phyloP scores from a whole-genome alignment of 139 green algal genomes.

The Picochlorum sp. region DNA sequence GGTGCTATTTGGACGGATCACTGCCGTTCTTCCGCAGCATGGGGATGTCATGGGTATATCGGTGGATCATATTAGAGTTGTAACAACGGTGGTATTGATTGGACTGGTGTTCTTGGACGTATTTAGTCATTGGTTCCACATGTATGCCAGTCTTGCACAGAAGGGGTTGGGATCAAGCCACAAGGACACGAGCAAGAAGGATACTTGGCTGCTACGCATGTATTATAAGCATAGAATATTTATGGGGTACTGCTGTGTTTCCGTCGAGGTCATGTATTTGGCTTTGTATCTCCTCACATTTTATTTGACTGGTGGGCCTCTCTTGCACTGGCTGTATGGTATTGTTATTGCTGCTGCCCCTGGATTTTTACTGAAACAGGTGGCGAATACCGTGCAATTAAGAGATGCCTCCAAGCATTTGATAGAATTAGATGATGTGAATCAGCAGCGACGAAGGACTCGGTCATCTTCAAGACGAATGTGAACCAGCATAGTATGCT shows the following conservation, averaged over 20 bases:
- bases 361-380: constrained; percentile 59
- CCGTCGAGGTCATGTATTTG: constrained; percentile 54
- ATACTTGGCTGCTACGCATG: constrained; percentile 63
- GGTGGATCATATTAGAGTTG: background rate
- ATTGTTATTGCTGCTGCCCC: constrained; percentile 40
- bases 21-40: too few relatives aligned
- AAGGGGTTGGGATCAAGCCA: constrained; percentile 34
- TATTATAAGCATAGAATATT: constrained; percentile 91
- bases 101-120: constrained; percentile 85
- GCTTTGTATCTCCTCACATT: constrained; percentile 27
- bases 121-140: constrained; percentile 89
- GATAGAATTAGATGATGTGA: constrained; percentile 20
- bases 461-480: background rate
- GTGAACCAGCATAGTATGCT: background rate
- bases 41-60: too few relatives aligned
- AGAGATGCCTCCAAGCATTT: constrained; percentile 34
- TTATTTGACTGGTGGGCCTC: too few relatives aligned
- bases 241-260: constrained; percentile 94
- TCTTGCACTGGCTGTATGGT: background rate
- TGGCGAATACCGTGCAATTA: constrained; percentile 71
- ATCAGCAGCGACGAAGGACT: too few relatives aligned
- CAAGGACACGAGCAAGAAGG: constrained; percentile 71
- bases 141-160: constrained; percentile 63
- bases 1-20: constrained; percentile 39
- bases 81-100: constrained; percentile 30